These are phyloP conservation scores for Patellaria atrata DNA, from an alignment of 495 filamentous ascomycete genomes.

Conservation along the genomic window DNA sequence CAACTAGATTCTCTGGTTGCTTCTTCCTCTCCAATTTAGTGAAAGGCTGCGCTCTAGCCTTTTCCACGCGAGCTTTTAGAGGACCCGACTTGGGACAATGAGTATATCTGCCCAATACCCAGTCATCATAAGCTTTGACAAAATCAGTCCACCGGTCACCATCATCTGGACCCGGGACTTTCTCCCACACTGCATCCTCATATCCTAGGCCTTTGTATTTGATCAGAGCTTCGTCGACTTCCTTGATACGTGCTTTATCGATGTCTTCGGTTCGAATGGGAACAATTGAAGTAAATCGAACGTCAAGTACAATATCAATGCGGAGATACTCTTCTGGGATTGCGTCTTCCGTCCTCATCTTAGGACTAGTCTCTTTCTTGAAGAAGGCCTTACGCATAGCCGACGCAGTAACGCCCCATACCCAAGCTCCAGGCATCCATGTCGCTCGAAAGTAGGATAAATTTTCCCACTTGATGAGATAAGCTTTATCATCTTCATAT, in stretches of 20 bases:
- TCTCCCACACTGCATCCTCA: conserved; percentile 82
- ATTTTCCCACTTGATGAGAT: conserved; percentile 74
- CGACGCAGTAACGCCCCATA: conserved; percentile 53
- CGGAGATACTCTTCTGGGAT: conserved; percentile 72
- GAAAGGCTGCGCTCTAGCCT: conserved; percentile 51
- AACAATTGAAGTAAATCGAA: conserved; percentile 45
- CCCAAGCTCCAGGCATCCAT: conserved; percentile 86
- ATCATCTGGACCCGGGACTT: conserved; percentile 54
- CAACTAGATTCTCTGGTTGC: conserved; percentile 59
- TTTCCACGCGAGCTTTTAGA: conserved; percentile 45
- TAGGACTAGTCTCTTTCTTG: conserved; percentile 51
- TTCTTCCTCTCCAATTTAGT: conserved; percentile 46
- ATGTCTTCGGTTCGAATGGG: conserved; percentile 39
- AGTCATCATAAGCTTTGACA: conserved; percentile 67
- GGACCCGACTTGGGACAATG: conserved; percentile 35
- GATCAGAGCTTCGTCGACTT: conserved; percentile 57
- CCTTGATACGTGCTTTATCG: conserved; percentile 50
- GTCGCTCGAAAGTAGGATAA: conserved; percentile 62
- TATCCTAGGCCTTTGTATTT: conserved; percentile 96
- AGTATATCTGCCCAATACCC: conserved; percentile 60
- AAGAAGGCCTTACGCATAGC: conserved; percentile 61
- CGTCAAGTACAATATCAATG: conserved; percentile 76
- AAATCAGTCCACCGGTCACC: conserved; percentile 68
- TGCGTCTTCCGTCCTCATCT: conserved; percentile 60
- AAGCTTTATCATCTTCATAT: conserved; percentile 65